These are phyloP conservation scores for Cercospora sp. DNA, from an alignment of 2,329 filamentous ascomycete genomes.

Conservation along the genomic window DNA sequence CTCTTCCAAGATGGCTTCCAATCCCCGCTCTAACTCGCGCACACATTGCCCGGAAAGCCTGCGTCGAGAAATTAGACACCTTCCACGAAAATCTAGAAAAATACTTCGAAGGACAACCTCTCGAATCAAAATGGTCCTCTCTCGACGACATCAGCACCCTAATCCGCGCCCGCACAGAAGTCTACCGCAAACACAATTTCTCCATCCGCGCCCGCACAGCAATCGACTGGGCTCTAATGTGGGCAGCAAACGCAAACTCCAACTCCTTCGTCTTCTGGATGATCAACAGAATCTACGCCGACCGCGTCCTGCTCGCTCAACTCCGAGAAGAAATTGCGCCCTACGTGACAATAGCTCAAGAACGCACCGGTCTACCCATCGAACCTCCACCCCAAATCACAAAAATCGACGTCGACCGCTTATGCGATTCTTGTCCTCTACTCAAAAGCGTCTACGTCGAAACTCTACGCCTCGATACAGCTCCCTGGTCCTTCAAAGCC, in stretches of 20 bases:
- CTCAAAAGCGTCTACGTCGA: slow-evolving; percentile 44
- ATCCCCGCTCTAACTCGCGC: slow-evolving; percentile 53
- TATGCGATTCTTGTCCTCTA: slow-evolving; percentile 38
- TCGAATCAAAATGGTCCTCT: slow-evolving; percentile 38
- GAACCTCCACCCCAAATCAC: slow-evolving; percentile 37
- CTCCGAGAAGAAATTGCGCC: slow-evolving; percentile 40
- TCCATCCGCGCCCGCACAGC: slow-evolving; percentile 38
- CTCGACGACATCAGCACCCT: slow-evolving; percentile 40
- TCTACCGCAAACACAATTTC: slow-evolving; percentile 37
- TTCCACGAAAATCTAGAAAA: slow-evolving; percentile 39
- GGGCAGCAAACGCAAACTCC: slow-evolving; percentile 57
- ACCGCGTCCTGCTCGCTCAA: slow-evolving; percentile 34
- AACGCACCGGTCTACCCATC: slow-evolving; percentile 37
- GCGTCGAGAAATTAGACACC: slow-evolving; percentile 29
- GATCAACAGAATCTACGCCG: slow-evolving; percentile 39
- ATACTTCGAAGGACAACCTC: slow-evolving; percentile 32
- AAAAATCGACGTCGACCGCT: slow-evolving; percentile 37
- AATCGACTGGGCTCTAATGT: slow-evolving; percentile 53
- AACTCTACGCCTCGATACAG: slow-evolving; percentile 39
- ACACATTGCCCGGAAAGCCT: slow-evolving; percentile 41
- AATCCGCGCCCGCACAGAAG: slow-evolving; percentile 35
- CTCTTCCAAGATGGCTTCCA: slow-evolving; percentile 58
- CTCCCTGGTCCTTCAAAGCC: slow-evolving; percentile 40
- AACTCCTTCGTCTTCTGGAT: slow-evolving; percentile 49
- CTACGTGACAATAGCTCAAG: slow-evolving; percentile 34